Evolutionary conservation across 305 asterid species (phyloP).

Genomic region (Fraxinus floribunda): DNA sequence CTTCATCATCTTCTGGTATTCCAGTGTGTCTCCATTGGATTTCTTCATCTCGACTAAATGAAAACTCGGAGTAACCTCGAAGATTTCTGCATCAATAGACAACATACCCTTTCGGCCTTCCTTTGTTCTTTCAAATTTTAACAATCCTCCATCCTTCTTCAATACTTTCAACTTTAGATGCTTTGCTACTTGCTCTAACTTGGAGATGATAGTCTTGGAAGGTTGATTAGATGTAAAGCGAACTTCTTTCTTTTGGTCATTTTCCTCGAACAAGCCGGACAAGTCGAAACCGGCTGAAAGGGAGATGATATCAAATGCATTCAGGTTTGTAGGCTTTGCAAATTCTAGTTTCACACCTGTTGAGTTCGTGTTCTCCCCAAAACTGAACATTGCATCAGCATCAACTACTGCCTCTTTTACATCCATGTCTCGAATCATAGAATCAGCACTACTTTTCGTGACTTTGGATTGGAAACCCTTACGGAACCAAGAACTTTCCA

Average conservation of each 20-base stretch:
- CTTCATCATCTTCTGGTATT: constrained; percentile 63
- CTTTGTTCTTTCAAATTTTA: constrained; percentile 51
- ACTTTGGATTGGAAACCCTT: constrained; percentile 36
- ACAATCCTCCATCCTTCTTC: constrained; percentile 57
- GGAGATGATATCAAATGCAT: constrained; percentile 74
- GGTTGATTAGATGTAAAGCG: constrained; percentile 55
- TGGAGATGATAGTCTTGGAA: constrained; percentile 45
- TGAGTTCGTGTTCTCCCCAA: neutral
- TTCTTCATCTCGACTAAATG: constrained; percentile 71
- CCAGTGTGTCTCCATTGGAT: constrained; percentile 63
- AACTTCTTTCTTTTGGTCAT: constrained; percentile 41
- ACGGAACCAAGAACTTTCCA: constrained; percentile 59
- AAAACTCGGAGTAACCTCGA: constrained; percentile 56
- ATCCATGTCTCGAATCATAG: neutral
- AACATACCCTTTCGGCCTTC: constrained; percentile 64
- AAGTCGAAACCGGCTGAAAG: constrained; percentile 68
- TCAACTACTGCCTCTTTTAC: constrained; percentile 22
- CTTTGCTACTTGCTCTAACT: constrained; percentile 58
- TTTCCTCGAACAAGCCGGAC: constrained; percentile 59
- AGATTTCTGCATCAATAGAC: constrained; percentile 61
- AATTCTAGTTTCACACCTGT: constrained; percentile 33
- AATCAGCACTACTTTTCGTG: neutral
- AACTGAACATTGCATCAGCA: constrained; percentile 15
- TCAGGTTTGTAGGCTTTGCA: constrained; percentile 42
- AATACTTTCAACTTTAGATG: constrained; percentile 53